Evolutionary conservation across 805 yeast genomes (phyloP).

Genomic region (Yamadazyma phyllophila): DNA sequence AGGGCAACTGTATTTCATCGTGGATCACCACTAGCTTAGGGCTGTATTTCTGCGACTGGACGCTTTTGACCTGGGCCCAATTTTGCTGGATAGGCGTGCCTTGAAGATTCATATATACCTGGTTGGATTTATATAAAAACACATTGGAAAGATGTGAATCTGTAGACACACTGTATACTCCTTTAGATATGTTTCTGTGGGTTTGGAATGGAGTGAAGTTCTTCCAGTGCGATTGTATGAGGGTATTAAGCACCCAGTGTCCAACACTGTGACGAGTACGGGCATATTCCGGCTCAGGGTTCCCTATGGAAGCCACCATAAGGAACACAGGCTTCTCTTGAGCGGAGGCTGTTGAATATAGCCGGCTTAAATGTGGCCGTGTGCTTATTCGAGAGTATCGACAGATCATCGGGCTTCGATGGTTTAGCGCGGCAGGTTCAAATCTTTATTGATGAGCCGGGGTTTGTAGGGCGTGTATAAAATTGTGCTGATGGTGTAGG

Average conservation of each 20-base stretch:
- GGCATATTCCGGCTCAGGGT: constrained; percentile 62
- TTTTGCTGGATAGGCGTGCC: constrained; percentile 55
- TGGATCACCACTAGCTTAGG: constrained; percentile 59
- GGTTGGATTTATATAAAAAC: constrained; percentile 47
- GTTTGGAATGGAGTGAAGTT: constrained; percentile 17
- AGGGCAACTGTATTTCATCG: constrained; percentile 69
- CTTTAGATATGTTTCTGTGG: constrained; percentile 21
- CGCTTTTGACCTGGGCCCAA: constrained; percentile 39
- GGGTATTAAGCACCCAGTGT: constrained; percentile 47
- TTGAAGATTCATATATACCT: constrained; percentile 66
- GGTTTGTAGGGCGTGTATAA: too few species aligned
- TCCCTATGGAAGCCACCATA: constrained; percentile 63
- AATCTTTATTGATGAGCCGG: too few species aligned
- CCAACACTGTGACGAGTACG: constrained; percentile 81
- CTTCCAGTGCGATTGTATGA: constrained; percentile 24
- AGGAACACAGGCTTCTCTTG: constrained; percentile 8
- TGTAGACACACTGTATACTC: constrained; percentile 20
- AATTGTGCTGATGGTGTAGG: too few species aligned
- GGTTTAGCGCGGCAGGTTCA: too few species aligned
- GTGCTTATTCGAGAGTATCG: too few species aligned
- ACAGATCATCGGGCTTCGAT: too few species aligned
- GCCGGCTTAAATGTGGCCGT: too few species aligned
- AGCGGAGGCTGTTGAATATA: too few species aligned
- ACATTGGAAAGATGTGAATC: constrained; percentile 25
- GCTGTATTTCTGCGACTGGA: constrained; percentile 20